A percentile compares a stretch with the other conserved stretches of the same genome.
Evolutionary conservation across 169 alveolate genomes (phyloP).

Genomic region (Cyclospora cayetanensis): DNA sequence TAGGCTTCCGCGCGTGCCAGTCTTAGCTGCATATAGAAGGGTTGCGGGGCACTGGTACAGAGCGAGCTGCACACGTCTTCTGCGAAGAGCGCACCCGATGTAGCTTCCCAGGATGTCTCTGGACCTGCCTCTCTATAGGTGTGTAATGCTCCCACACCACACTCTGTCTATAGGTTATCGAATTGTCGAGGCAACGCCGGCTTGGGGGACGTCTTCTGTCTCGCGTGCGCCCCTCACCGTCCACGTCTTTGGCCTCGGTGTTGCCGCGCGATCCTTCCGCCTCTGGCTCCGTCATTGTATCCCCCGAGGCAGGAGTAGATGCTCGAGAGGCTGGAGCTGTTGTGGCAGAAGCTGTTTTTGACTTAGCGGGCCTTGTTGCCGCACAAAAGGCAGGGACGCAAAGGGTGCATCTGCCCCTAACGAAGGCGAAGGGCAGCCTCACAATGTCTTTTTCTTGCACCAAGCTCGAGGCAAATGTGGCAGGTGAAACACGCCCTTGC

Average conservation of each 20-base stretch:
- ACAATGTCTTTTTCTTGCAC: background rate
- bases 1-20: too few species aligned
- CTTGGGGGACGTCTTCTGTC: slow-evolving; percentile 38
- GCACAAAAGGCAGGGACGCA: slow-evolving; percentile 19
- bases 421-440: background rate
- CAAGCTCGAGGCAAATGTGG: background rate
- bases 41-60: too few species aligned
- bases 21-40: too few species aligned
- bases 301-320: slow-evolving; percentile 2
- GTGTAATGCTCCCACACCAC: too few species aligned
- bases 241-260: slow-evolving; percentile 9
- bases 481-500: background rate
- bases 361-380: slow-evolving; percentile 19
- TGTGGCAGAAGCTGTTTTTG: slow-evolving; percentile 30
- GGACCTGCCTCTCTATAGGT: too few species aligned
- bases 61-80: too few species aligned
- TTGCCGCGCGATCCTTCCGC: slow-evolving; percentile 56
- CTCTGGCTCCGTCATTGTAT: slow-evolving; percentile 6
- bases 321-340: slow-evolving; percentile 4
- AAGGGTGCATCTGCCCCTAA: background rate
- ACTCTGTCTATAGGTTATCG: slow-evolving; percentile 24
- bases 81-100: too few species aligned
- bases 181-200: slow-evolving; percentile 22
- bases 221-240: slow-evolving; percentile 51
- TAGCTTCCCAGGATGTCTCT: too few species aligned